Evolutionary conservation across 176 grass and related monocot genomes (phyloP), one percentile per base, ranked within the genome.

Genomic region (Raddia guianensis): DNA sequence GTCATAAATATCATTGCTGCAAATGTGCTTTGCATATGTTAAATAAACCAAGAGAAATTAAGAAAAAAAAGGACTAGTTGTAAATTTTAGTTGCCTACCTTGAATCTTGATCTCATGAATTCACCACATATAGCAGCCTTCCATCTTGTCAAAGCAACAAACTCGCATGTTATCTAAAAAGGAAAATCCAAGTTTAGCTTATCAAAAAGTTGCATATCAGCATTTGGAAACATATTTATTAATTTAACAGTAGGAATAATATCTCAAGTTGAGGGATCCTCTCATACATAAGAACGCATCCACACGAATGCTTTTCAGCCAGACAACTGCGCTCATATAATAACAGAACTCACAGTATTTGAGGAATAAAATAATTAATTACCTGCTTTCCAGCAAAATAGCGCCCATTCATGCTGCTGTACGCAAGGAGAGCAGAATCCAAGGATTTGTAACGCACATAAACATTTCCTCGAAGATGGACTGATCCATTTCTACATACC

Each of bases 301-400:
- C 46, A 49, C 12, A 53, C 64, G 0, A 68, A 69, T 69, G 49
- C 3, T 60, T 19, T 70, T 64, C 20, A 42, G 9, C 53, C 13
- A 73, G 74, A 7, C 37, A 72, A 64, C 16, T 49, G 1, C 63
- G 8, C 34, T 32, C 34, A 68, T 33, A 73, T 43, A 59, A 18
- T 32, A 16, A 68, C 19, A 73, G 32, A 59, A 18, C 68, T 35
- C 16, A 19, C 79, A 72, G 32, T 67, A 20, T 52, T 44, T 53
- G 42, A 66, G 12, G 35, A 85, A 66, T 16, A 52, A 50, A 72
- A 70, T 15, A 21, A 65, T 8, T 47, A 47, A 35, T 68, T 82
- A 98, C 96, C 92, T 95, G 92, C 76, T 91, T 98, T 79, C 92
- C 96, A 79, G 92, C 92, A 88, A 93, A 98, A 91, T 86, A 98